A percentile compares a stretch with the other conserved stretches of the same genome.
phyloP scores from a whole-genome alignment of 2,329 filamentous ascomycete species.

The Mycosphaerelloides madeirae region DNA sequence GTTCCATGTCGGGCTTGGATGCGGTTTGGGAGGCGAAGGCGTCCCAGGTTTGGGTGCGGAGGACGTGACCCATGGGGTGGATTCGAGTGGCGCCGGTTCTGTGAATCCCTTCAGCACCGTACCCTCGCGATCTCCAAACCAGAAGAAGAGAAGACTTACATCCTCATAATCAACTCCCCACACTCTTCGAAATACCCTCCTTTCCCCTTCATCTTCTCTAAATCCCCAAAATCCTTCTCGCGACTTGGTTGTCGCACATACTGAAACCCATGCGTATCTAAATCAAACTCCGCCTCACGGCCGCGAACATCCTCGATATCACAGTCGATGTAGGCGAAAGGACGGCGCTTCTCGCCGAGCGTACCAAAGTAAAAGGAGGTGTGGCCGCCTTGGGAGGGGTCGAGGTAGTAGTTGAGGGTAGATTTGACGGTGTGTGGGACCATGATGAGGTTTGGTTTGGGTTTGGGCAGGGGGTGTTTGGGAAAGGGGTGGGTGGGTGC shows the following conservation, averaged over 20 bases:
- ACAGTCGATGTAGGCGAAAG: conserved; percentile 12
- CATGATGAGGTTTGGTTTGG: too few species aligned
- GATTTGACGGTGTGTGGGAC: too few species aligned
- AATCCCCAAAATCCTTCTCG: conserved; percentile 2
- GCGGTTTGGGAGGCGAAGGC: conserved; percentile 3
- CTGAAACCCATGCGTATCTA: conserved; percentile 12
- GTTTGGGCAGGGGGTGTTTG: too few species aligned
- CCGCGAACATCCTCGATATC: conserved; percentile 8
- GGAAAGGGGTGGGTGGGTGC: too few species aligned
- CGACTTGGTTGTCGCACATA: neutral
- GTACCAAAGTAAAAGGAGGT: conserved; percentile 8
- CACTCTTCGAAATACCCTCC: neutral
- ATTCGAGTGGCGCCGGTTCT: conserved; percentile 6
- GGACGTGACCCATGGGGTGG: conserved; percentile 1
- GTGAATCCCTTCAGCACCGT: too few species aligned
- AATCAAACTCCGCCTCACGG: conserved; percentile 1
- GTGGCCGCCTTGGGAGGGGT: conserved; percentile 11
- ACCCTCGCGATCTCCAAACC: too few species aligned
- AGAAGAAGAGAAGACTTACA: too few species aligned
- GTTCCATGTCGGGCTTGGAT: conserved; percentile 1
- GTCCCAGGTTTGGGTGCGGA: too few species aligned
- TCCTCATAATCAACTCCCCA: conserved; percentile 1
- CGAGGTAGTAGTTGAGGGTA: conserved; percentile 14
- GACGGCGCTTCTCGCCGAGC: conserved; percentile 8
- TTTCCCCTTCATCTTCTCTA: conserved; percentile 1